Evolutionary conservation across 2,329 filamentous ascomycete species (phyloP), one percentile per base, ranked within the genome.

Genomic region (Colletotrichum karsti): DNA sequence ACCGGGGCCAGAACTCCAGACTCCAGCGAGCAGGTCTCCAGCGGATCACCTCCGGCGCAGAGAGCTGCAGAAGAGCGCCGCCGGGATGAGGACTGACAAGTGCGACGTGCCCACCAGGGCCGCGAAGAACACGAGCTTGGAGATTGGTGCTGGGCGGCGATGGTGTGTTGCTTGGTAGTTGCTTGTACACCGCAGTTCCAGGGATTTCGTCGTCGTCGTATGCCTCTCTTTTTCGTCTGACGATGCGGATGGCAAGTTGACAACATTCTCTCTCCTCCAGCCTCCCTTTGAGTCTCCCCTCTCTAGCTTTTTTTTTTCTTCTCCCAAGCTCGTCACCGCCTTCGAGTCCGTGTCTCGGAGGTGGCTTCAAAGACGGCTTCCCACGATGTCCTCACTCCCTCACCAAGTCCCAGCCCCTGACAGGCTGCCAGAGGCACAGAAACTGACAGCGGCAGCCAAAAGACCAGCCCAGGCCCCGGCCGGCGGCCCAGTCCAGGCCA

Each of bases 111-210:
- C 44, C 44, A 51, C 10, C 44, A n/a, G n/a, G 37, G 24, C n/a
- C 30, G 44, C 50, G 22, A 15, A n/a, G 33, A 15, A 35, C 4
- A 50, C 13, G 22, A 22, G 37, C 37, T 42, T 42, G 41, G 33
- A 41, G 51, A 57, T 57, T 63, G 58, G 58, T 20, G 6, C 13
- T 15, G 39, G 9, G 26, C 22, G n/a, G 30, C 54, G 22, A 58
- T 58, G 63, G 24, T 20, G 33, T 28, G 44, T 55, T 56, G 50
- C 50, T 53, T 67, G 64, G 51, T 46, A 18, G 59, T 57, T 44
- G 64, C 64, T 67, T 67, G 58, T 66, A 57, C 54, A 33, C 54
- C 54, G 54, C 51, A 41, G 10, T 6, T 55, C 50, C 33, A 37
- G 50, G 30, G 50, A 22, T 35, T 15, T 35, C 18, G 18, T 53